Base-by-base conservation (phyloP, 805 yeast genomes). In the Wickerhamomyces tratensis region DNA sequence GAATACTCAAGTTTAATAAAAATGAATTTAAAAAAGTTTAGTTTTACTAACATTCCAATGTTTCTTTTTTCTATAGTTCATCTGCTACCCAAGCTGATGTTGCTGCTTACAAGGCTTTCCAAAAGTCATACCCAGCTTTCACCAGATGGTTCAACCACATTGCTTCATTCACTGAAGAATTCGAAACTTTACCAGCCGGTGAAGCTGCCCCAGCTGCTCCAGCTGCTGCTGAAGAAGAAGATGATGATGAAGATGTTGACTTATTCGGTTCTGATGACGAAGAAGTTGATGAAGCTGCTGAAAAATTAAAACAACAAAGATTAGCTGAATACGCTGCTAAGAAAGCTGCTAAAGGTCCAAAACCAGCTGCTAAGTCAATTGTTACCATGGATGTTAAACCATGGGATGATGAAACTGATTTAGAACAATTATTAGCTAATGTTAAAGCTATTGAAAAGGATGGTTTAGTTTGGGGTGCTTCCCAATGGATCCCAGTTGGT, bases 341-440 rank as follows among this genome's bases (percentile, higher is more conserved):
- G 82, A 93, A 93, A 83, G 96, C 96, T 56, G 82, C 91, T 57
- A 85, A 85, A 76, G 94, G 94, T 67, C 87, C 98, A 62, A 88
- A 88, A 80, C 88, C 98, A 62, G 96, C 96, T 71, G 97, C 98
- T 65, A 93, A 93, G 79, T 86, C 97, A 49, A 74, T 88, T 57
- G 96, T 93, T 63, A 91, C 99, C 63, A 65, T 93, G 61, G 98
- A 93, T 61, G 95, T 93, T 60, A 93, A 93, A 82, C 98, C 97
- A 74, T 93, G 99, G 99, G 98, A 93, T 72, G 98, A 93, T 64
- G 98, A 93, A 79, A 93, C 99, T 58, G 82, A 91, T 66, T 77
- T 93, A 66, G 95, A 93, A 50, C 82, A 82, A 69, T 65, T 93
- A 73, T 69, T 86, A 57, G 89, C 83, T 50, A 78, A 79, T 71